A percentile compares a stretch with the other conserved stretches of the same genome.
Conservation (phyloP, 306 rosid genomes). For the Gastrolobium bilobum region DNA sequence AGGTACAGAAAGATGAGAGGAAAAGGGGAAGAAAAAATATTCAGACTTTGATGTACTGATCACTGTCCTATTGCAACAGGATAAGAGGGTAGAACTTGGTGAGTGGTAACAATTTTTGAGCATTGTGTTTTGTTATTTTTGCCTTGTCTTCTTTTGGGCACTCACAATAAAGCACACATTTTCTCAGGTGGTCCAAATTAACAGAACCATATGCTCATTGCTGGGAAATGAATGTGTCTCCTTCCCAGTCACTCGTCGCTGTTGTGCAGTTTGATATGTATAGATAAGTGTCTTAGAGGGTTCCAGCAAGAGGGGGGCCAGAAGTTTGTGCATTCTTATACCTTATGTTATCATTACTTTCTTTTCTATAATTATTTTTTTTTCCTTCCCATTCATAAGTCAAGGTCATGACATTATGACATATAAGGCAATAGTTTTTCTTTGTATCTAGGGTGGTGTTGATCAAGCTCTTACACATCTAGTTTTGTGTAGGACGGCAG, state of each 20-base stretch:
- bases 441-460: not conserved
- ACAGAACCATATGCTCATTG: constrained; percentile 26
- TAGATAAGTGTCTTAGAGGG: constrained; percentile 5
- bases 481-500: not conserved
- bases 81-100: not conserved
- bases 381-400: not conserved
- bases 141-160: not conserved
- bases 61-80: constrained; percentile 18
- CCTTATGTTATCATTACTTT: not conserved
- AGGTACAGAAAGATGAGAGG: not conserved
- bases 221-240: not conserved
- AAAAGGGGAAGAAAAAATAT: not conserved
- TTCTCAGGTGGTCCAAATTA: constrained; percentile 37
- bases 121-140: not conserved
- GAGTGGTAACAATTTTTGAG: not conserved
- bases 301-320: constrained; percentile 31
- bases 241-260: constrained; percentile 18
- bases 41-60: not conserved
- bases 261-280: constrained; percentile 20
- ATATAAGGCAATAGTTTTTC: not conserved
- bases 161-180: not conserved
- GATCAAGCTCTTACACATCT: not conserved
- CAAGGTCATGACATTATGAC: not conserved
- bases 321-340: constrained; percentile 1
- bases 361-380: not conserved